Percentiles rank a stretch among this genome's conserved stretches.
Evolutionary conservation across 257 asterid genomes (phyloP).

Genomic region (Salvia miltiorrhiza): DNA sequence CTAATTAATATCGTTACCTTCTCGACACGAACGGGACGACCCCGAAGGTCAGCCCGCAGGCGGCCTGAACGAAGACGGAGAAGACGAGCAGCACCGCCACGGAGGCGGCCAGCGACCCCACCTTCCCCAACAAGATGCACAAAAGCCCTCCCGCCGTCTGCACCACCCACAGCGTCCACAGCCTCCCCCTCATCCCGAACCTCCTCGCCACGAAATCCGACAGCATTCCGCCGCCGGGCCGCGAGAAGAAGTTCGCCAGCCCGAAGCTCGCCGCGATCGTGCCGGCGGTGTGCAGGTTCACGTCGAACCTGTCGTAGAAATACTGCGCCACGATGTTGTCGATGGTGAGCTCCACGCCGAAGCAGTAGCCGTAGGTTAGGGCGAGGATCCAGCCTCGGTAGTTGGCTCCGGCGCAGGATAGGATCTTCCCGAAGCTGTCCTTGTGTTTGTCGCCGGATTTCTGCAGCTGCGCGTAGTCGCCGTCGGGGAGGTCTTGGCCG

Average conservation of each 20-base stretch:
- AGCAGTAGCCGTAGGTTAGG: slow-evolving; percentile 77
- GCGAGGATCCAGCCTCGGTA: slow-evolving; percentile 86
- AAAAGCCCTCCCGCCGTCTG: slow-evolving; percentile 71
- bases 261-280: slow-evolving; percentile 84
- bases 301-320: slow-evolving; percentile 66
- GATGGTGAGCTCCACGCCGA: slow-evolving; percentile 74
- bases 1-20: slow-evolving; percentile 46
- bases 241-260: slow-evolving; percentile 61
- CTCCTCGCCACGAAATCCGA: slow-evolving; percentile 59
- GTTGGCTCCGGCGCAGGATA: slow-evolving; percentile 42
- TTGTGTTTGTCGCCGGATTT: slow-evolving; percentile 69
- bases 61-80: slow-evolving; percentile 81
- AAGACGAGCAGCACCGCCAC: slow-evolving; percentile 63
- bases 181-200: slow-evolving; percentile 81
- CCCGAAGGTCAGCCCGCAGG: slow-evolving; percentile 92
- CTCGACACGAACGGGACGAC: slow-evolving; percentile 80
- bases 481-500: slow-evolving; percentile 86
- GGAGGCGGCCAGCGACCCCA: slow-evolving; percentile 49
- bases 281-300: slow-evolving; percentile 77
- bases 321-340: slow-evolving; percentile 88
- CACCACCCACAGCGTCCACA: slow-evolving; percentile 70
- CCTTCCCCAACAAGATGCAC: slow-evolving; percentile 60
- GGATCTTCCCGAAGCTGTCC: slow-evolving; percentile 41
- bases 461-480: slow-evolving; percentile 56
- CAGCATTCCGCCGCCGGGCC: slow-evolving; percentile 81